Evolutionary conservation across 2,329 filamentous ascomycete genomes (phyloP).

Genomic region (Thielaviopsis ethacetica): DNA sequence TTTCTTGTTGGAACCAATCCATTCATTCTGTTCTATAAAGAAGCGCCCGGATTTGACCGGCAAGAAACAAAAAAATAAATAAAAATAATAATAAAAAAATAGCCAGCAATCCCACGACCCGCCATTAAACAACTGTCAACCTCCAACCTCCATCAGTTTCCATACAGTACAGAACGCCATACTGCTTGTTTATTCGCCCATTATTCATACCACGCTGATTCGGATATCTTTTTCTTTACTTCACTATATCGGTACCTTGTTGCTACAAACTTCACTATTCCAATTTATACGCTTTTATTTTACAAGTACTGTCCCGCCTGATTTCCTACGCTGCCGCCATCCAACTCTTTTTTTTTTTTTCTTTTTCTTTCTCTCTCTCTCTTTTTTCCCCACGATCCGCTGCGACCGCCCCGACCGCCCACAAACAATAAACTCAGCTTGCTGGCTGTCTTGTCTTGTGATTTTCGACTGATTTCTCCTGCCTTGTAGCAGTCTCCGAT

Average conservation of each 20-base stretch:
- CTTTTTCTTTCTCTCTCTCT: neutral
- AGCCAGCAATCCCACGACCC: neutral
- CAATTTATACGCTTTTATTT: too few relatives aligned
- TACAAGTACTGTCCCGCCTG: too few relatives aligned
- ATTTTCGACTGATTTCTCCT: neutral
- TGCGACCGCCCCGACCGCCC: neutral
- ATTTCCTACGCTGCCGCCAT: neutral
- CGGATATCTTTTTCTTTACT: neutral
- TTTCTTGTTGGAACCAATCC: neutral
- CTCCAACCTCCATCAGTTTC: neutral
- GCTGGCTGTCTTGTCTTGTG: neutral
- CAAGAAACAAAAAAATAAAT: neutral
- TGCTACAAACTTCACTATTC: neutral
- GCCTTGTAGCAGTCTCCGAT: neutral
- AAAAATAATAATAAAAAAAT: neutral
- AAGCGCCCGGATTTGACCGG: neutral
- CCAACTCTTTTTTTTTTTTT: neutral
- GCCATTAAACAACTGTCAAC: neutral
- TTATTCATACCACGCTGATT: too few relatives aligned
- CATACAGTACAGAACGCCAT: too few relatives aligned
- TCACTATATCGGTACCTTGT: neutral
- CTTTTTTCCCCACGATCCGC: neutral
- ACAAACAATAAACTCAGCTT: neutral
- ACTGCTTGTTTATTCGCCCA: too few relatives aligned
- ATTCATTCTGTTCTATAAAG: neutral